Conservation (phyloP, 805 yeast species). For the Lachancea sp. region DNA sequence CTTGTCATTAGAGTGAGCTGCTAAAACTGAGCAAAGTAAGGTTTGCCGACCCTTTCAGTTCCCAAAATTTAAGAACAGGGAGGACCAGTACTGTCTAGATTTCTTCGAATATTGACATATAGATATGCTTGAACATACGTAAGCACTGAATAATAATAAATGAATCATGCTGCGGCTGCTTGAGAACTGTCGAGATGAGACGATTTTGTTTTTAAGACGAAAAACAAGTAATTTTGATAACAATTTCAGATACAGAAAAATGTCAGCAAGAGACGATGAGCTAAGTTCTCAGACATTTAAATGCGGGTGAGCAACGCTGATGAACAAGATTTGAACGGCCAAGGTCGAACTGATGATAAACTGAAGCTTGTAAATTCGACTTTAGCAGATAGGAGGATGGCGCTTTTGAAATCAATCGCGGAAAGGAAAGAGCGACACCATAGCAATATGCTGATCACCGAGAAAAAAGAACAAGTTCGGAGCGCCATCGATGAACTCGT, state of each 20-base stretch:
- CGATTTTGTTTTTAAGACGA: too few species aligned
- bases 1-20: neutral
- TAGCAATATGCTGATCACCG: neutral
- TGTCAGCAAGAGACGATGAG: too few species aligned
- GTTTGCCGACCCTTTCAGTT: neutral
- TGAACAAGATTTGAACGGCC: neutral
- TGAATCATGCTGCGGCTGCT: too few species aligned
- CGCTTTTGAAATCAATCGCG: constrained; percentile 54
- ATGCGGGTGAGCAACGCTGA: neutral
- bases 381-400: constrained; percentile 43
- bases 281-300: too few species aligned
- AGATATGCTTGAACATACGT: too few species aligned
- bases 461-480: neutral
- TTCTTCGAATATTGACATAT: too few species aligned
- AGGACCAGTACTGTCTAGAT: too few species aligned
- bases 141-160: too few species aligned
- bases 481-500: constrained; percentile 5
- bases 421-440: neutral
- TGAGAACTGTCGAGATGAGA: too few species aligned
- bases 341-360: too few species aligned
- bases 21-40: neutral
- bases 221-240: too few species aligned
- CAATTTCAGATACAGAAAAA: too few species aligned
- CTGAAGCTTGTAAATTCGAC: neutral
- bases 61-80: neutral